Evolutionary conservation across 1,284 basidiomycete species (phyloP), one percentile per base, ranked within the genome.

Genomic region (Naganishia cerealis): DNA sequence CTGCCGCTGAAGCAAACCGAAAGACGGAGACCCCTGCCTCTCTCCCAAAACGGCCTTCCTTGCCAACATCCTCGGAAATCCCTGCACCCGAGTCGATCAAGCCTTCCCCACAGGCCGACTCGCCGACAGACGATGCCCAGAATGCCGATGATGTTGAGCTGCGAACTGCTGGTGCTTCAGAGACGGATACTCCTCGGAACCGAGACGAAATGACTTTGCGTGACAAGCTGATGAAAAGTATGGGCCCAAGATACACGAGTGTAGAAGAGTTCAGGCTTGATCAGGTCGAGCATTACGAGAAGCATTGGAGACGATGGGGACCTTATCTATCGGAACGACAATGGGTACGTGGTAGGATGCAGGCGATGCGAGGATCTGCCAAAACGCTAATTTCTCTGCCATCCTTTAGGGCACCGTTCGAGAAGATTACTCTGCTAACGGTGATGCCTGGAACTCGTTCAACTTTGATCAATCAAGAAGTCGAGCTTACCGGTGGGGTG

Each of bases 301-400:
- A 84, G 52, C 93, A 98, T 80, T 99, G 95, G 95, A 97, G 97
- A 82, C 86, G 92, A 74, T 98, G 95, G 95, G 95, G 95, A 36
- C 95, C 95, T 18, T 98, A 98, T 82, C 85, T 99, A 70, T 90
- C 89, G 71, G 95, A 99, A 82, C 86, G 95, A 70, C 95, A 98
- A 85, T 99, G 95, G 95, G 94, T 91, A 73, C 74, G 88, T 85
- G 12, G 36, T 24, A 18, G 40, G 70, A 46, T 67, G 18, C 12
- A 26, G 16, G 9, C 13, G 48, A 42, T 13, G 52, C 13, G 40
- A 18, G 33, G 13, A 21, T 21, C 0, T 29, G 29, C 39, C 3
- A 15, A n/a, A n/a, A 52, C 42, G 36, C 26, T 48, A 13, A n/a
- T 24, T 6, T 33, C 29, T 29, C 36, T 59, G 38, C 50, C 71